Base-by-base conservation (phyloP, 768 basidiomycete species). In the Guyanaporus albipodus region DNA sequence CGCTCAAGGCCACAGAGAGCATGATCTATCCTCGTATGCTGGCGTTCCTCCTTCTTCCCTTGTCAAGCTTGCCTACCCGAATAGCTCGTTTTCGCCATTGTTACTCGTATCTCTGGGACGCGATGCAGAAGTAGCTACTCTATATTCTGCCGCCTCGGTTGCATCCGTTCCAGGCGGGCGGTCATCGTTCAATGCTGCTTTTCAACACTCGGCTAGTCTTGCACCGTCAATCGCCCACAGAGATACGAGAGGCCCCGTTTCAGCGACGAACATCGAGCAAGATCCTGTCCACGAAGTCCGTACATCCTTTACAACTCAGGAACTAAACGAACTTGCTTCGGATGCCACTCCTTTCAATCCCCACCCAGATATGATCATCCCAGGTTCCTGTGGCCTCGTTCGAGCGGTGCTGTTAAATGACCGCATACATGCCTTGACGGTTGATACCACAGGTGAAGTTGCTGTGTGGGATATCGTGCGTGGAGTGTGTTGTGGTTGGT, bases 381-480 rank as follows among this genome's bases (percentile, higher is more conserved):
- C 66, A 7, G 95, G 95, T 2, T 82, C 82, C 42, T 75, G 79
- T 50, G 95, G 95, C 4, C 76, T 97, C 19, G 84, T 96, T 39
- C 76, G 94, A 27, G 84, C 82, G 7, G 70, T 88, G 33, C 72
- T 95, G 38, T 69, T 98, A 33, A 96, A 91, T 64, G 91, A 97
- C 61, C 77, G 90, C 49, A 74, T 91, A 54, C 93, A 97, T 60
- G 91, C 87, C 17, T 70, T 99, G 35, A 92, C 91, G 0, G 85
- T 96, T 33, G 87, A 97, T 60, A 95, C 91, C 0, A 75, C 78
- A 2, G 92, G 93, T 6, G 83, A 88, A 56, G 85, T 97, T 10
- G 88, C 85, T 0, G 85, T 91, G 7, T 99, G 95, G 95, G 87
- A 98, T 69, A 80, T 99, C 48, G 77, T 93, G 10, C 74, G 83